Evolutionary conservation across 1,284 basidiomycete species (phyloP), one percentile per base, ranked within the genome.

Genomic region (Hymenochaete sp.): DNA sequence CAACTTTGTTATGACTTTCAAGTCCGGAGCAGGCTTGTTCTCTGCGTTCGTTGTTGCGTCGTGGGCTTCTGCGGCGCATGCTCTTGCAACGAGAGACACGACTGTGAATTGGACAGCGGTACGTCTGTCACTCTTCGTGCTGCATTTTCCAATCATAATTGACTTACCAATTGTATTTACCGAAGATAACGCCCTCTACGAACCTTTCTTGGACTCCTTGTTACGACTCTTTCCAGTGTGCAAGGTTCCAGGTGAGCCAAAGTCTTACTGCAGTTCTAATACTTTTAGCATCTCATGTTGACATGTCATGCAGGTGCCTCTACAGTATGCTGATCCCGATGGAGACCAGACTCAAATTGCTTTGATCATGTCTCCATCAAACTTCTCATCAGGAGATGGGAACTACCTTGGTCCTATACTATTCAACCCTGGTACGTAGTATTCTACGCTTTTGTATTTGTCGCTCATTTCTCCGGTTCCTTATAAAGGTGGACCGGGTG

Each of bases 321-420:
- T 64, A 11, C 56, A 64, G 41, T 62, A 65, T 47, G 39, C 52
- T 2, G 45, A 57, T 14, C 57, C 59, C 3, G 39, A 55, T 6
- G 57, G 51, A 3, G 51, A 45, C 10, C 50, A 53, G 7, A 61
- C 60, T 11, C 54, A 55, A 13, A 55, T 65, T 36, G 62, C 63
- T 3, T 40, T 64, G 31, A 45, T 58, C 6, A 54, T 55, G 27
- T n/a, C 53, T 3, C 53, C 54, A 14, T 56, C 63, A 2, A 53
- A 22, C 13, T 44, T 60, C 6, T 28, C 57, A 2, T 42, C 51
- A 16, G 42, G 48, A 18, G 47, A 56, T 11, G 37, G 54, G 19
- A 42, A 49, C 4, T 63, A 62, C 38, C 54, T 54, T 8, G 63
- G 62, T 2, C 62, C 63, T 3, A 53, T 65, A 26, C 51, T 64